Base-by-base conservation (phyloP, 495 filamentous ascomycete species). In the Rhizodiscina lignyota region DNA sequence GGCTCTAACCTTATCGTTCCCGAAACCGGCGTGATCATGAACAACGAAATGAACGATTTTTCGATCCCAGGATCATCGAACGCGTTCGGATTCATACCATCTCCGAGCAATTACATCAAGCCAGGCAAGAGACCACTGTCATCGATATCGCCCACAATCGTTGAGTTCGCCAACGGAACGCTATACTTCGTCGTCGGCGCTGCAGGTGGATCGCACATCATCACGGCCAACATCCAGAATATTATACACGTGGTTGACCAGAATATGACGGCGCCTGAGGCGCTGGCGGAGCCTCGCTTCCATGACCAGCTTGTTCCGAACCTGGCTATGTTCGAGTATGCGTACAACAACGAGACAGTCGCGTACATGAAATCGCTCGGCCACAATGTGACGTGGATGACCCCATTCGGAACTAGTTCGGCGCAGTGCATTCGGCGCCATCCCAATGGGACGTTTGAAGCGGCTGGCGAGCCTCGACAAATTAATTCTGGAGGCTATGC, bases 11-110 rank as follows among this genome's bases (percentile, higher is more conserved):
- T 93, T 23, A 71, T 92, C 58, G 74, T 84, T 0, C 83, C 83
- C 0, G 74, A 84, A 45, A 89, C 83, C 0, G 75, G 76, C 21
- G 69, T 94, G 33, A 80, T 92, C 32, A 79, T 87, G 74, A 94
- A 94, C 53, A 74, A 93, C 49, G 82, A 93, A 50, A 93, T 93
- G 85, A 80, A 93, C 50, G 68, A 74, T 40, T 86, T 87, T 61
- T 77, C 70, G n/a, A 79, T 85, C 35, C 84, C 84, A 2, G 68
- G 68, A 12, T 60, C 62, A 0, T 67, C 62, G 12, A 92, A 93
- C 56, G 67, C 72, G 4, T 94, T 92, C 41, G 84, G 83, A 31
- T 93, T 77, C 51, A 57, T 77, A 19, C 85, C 83, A 5, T 80
- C 76, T 1, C 73, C 74, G 0, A 63, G 73, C 13, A 93, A 94